phyloP scores from a whole-genome alignment of 2,329 filamentous ascomycete genomes.

The Akanthomyces uredinophilus region DNA sequence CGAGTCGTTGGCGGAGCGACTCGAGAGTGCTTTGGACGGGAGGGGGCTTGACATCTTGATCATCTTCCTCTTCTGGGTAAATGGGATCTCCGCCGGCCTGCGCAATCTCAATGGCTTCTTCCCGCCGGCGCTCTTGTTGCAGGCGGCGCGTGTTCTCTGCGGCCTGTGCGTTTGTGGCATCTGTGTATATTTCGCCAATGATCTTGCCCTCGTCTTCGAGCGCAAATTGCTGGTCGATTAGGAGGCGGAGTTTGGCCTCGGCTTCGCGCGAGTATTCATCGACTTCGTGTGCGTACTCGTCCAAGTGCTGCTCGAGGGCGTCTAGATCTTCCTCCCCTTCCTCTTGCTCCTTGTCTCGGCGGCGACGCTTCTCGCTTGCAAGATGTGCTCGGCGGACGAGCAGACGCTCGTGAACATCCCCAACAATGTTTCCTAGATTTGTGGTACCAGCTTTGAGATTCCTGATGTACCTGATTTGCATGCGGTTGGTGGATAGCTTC shows the following conservation, averaged over 20 bases:
- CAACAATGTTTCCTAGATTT: slow-evolving; percentile 40
- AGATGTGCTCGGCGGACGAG: slow-evolving; percentile 32
- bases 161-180: slow-evolving; percentile 23
- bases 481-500: slow-evolving; percentile 38
- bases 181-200: slow-evolving; percentile 31
- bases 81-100: slow-evolving; percentile 17
- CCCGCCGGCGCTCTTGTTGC: slow-evolving; percentile 10
- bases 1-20: slow-evolving; percentile 32
- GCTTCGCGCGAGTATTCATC: slow-evolving; percentile 38
- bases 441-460: slow-evolving; percentile 42
- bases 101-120: slow-evolving; percentile 14
- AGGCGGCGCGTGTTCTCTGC: slow-evolving; percentile 13
- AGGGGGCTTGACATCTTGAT: slow-evolving; percentile 21
- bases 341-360: slow-evolving; percentile 31
- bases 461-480: slow-evolving; percentile 37
- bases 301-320: slow-evolving; percentile 35
- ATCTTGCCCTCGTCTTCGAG: slow-evolving; percentile 44
- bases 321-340: slow-evolving; percentile 32
- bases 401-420: slow-evolving; percentile 45
- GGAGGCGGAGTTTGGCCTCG: slow-evolving; percentile 42
- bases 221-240: slow-evolving; percentile 46
- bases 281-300: slow-evolving; percentile 35
- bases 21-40: slow-evolving; percentile 24
- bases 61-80: slow-evolving; percentile 21
- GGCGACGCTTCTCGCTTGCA: slow-evolving; percentile 28